Percentiles rank a stretch among this genome's conserved stretches.
These are phyloP conservation scores for Cladophialophora carrionii DNA, from an alignment of 2,329 filamentous ascomycete species.

Conservation along the genomic window DNA sequence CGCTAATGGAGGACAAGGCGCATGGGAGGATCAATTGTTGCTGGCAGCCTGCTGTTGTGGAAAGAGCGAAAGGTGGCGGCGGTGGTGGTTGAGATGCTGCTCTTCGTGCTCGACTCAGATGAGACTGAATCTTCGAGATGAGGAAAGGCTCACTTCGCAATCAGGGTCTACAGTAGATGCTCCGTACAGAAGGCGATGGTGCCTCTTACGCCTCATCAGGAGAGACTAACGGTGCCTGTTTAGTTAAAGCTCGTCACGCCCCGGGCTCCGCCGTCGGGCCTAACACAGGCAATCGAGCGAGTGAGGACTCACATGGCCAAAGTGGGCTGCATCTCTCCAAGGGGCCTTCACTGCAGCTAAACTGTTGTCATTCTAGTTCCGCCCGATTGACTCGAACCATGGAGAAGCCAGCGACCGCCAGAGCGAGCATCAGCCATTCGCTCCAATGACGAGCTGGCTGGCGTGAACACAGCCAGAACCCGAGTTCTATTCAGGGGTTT, in stretches of 20 bases:
- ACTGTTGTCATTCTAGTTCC: conserved; percentile 18
- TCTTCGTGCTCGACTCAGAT: neutral
- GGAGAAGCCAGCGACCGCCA: conserved; percentile 6
- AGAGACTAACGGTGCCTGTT: conserved; percentile 2
- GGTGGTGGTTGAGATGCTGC: conserved; percentile 10
- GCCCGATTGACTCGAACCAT: conserved; percentile 17
- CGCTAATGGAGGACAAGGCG: conserved; percentile 7
- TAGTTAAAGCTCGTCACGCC: conserved; percentile 18
- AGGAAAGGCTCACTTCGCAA: conserved; percentile 7
- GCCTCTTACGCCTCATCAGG: neutral
- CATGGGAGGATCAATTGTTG: conserved; percentile 9
- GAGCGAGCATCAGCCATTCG: conserved; percentile 12
- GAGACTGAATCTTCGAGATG: neutral
- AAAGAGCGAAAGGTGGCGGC: conserved; percentile 11
- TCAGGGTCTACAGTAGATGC: conserved; percentile 7
- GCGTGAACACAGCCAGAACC: conserved; percentile 18
- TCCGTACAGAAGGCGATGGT: neutral
- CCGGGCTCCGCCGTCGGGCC: conserved; percentile 4
- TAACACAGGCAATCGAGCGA: conserved; percentile 12
- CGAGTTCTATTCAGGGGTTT: conserved; percentile 14
- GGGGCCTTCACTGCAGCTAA: conserved; percentile 12
- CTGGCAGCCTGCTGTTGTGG: conserved; percentile 11
- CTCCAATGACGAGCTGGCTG: conserved; percentile 14
- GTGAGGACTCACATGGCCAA: conserved; percentile 13
- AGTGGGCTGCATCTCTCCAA: conserved; percentile 8